These are phyloP conservation scores for Magnusiomyces ingens DNA, from an alignment of 1,139 yeast genomes.

Conservation along the genomic window DNA sequence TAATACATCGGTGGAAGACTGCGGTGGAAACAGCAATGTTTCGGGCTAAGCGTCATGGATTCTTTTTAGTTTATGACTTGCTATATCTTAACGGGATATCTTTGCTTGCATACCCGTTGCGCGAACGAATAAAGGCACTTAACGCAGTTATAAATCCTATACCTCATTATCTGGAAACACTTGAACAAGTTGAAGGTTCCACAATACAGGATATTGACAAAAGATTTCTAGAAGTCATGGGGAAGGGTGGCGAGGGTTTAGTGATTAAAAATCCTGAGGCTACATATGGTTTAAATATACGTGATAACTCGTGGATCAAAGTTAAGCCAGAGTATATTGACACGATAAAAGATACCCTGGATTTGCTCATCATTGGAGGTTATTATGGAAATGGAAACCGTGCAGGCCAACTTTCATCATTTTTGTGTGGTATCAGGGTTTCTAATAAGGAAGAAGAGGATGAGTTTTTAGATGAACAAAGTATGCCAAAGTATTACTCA, in stretches of 20 bases:
- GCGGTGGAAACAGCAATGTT: background rate
- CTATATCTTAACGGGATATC: constrained; percentile 60
- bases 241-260: constrained; percentile 67
- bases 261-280: constrained; percentile 62
- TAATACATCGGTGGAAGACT: background rate
- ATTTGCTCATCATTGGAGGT: constrained; percentile 71
- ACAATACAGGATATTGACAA: constrained; percentile 42
- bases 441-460: constrained; percentile 30
- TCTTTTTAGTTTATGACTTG: constrained; percentile 66
- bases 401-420: constrained; percentile 43
- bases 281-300: constrained; percentile 52
- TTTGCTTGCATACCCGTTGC: constrained; percentile 48
- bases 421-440: constrained; percentile 59
- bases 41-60: constrained; percentile 28
- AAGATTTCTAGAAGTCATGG: constrained; percentile 54
- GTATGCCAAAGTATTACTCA: constrained; percentile 39
- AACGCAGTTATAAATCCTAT: constrained; percentile 37
- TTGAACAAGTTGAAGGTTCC: constrained; percentile 42
- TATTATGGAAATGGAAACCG: constrained; percentile 56
- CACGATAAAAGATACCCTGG: constrained; percentile 82
- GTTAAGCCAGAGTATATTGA: constrained; percentile 86
- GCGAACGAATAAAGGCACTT: constrained; percentile 50
- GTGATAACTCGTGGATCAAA: constrained; percentile 69
- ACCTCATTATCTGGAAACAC: constrained; percentile 47
- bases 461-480: constrained; percentile 1